A percentile compares a stretch with the other conserved stretches of the same genome.
These are phyloP conservation scores for Alternaria ethzedia DNA, from an alignment of 2,329 filamentous ascomycete genomes.

Conservation along the genomic window DNA sequence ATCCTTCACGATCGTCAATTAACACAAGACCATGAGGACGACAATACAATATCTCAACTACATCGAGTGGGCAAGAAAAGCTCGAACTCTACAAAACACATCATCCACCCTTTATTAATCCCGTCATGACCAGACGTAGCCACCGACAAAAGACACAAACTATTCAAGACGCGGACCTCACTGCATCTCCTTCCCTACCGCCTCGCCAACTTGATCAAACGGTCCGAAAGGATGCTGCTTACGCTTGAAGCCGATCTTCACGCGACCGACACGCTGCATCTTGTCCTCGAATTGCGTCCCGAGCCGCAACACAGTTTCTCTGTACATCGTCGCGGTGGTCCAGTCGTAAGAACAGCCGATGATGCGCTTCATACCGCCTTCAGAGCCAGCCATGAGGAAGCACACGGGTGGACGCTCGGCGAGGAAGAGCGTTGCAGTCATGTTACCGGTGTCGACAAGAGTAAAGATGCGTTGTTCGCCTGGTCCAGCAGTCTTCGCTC, in stretches of 20 bases:
- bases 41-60: not conserved
- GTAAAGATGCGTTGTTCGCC: conserved; percentile 38
- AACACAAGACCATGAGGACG: rapidly evolving
- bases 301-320: conserved; percentile 55
- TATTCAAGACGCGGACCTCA: not conserved
- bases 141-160: not conserved
- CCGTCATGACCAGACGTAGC: not conserved
- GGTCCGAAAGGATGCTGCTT: conserved; percentile 43
- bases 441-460: conserved; percentile 47
- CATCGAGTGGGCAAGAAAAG: rapidly evolving
- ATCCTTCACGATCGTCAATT: rapidly evolving
- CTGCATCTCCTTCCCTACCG: conserved; percentile 20
- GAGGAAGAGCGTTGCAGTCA: conserved; percentile 53
- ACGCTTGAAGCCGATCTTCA: conserved; percentile 41
- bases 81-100: rapidly evolving
- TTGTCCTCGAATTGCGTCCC: conserved; percentile 47
- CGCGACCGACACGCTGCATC: conserved; percentile 43
- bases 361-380: conserved; percentile 56
- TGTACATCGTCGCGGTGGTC: conserved; percentile 49
- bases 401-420: conserved; percentile 51
- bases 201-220: conserved; percentile 29
- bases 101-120: rapidly evolving
- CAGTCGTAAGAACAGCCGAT: conserved; percentile 57
- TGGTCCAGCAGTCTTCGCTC: conserved; percentile 26
- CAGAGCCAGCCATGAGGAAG: conserved; percentile 53